Base-by-base conservation (phyloP, 257 asterid genomes). In the Solanum infundibuliforme region DNA sequence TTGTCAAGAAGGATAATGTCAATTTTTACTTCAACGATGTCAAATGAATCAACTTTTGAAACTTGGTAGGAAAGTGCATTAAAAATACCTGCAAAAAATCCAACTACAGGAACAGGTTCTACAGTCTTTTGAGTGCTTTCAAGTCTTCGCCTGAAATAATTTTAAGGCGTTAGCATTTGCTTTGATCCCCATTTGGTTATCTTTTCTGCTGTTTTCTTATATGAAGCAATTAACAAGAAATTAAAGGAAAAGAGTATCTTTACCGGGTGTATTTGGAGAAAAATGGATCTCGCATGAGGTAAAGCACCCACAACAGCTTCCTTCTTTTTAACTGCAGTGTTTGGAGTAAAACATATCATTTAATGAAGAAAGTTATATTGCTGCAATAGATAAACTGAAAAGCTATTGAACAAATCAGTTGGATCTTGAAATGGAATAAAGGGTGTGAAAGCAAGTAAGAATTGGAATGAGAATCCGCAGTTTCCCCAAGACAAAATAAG, bases 281-380 rank as follows among this genome's bases (percentile, higher is more conserved):
- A 89, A 96, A 93, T 18, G 99, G 99, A 92, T 97, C 99, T 93
- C 99, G 94, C 99, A 97, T 95, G 88, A 96, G 96, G 94, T 97
- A 96, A 90, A 96, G 98, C 14, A 95, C 98, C 99, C 99, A 97
- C 82, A 95, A 83, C 55, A 97, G 81, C 92, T 94, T 95, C 90
- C 99, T 92, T 86, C 99, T 92, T 89, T 90, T 95, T 85, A 96
- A 93, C 99, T 97, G 94, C 90, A 90, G 86, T 48, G 39, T 82
- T 29, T 82, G 43, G 43, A 82, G 41, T 18, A 82, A 77, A 82
- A 48, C 20, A 82, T 5, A 31, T 29, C 20, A 82, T 29, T 43
- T 29, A 81, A 16, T 18, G 69, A 9, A 29, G 86, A 82, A 82
- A 48, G 21, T 48, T 29, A 5, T 18, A 46, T 29, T 18, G 41